Base-by-base conservation (phyloP, 257 asterid species). In the Nicotiana benthamiana region DNA sequence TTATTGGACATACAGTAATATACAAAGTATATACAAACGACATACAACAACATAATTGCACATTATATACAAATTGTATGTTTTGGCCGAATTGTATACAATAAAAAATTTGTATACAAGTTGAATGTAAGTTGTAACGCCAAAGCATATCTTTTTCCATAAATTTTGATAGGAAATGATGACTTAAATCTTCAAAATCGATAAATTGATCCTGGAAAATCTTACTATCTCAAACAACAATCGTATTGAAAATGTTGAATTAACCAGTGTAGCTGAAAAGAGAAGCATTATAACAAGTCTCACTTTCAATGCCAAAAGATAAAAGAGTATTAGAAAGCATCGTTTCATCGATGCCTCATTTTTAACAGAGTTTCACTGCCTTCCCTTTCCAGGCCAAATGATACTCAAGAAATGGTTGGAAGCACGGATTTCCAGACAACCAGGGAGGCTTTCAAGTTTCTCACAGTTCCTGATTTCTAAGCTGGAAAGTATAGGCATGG, bases 401-500 rank as follows among this genome's bases (percentile, higher is more conserved):
- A 32, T 32, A 32, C 36, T 4, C 1, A 32, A 32, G 36, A 32
- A 32, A 32, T 32, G 36, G 1, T 32, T 0, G 36, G 36, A 32
- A 32, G 36, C 36, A 32, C 36, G 36, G 36, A 32, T 32, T 5
- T 32, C 36, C 7, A 32, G 36, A 32, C 36, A 4, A 32, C 5
- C 36, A 32, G 36, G 36, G 36, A 32, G 27, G 67, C 17, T 61
- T 16, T 79, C 63, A 18, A 88, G 82, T 74, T 82, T 68, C 2
- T 18, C 81, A 63, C 88, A 81, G 17, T 76, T 46, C 1, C 84
- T 86, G 56, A 88, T 77, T 16, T 83, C 85, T 28, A 86, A n/a
- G 27, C 87, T 59, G 20, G 80, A 79, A 68, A 88, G 88, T 62
- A 57, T 83, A 2, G 89, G 89, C 89, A 86, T 81, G 43, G 85